Percentiles rank a stretch among this genome's conserved stretches.
Evolutionary conservation across 2,329 filamentous ascomycete genomes (phyloP).

Genomic region (Colletotrichum somersetense): DNA sequence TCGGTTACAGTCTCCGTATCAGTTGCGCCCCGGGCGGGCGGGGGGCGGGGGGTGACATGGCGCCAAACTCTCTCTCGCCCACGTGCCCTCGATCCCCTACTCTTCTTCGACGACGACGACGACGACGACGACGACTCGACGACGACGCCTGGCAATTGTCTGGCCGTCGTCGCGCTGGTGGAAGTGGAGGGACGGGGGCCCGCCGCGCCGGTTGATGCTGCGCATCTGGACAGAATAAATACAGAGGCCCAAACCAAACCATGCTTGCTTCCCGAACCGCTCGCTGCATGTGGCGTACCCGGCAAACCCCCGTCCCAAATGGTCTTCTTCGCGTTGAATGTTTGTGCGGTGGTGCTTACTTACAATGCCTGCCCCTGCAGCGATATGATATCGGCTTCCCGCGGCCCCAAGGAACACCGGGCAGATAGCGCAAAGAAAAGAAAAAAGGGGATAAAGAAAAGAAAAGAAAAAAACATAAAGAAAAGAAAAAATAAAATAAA

Average conservation of each 20-base stretch:
- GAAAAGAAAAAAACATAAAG: too few relatives aligned
- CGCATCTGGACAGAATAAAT: neutral
- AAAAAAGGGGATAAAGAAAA: too few relatives aligned
- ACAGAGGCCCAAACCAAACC: neutral
- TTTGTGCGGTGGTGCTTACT: neutral
- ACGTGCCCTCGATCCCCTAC: neutral
- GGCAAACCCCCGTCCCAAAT: neutral
- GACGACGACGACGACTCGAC: too few relatives aligned
- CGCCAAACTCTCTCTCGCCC: neutral
- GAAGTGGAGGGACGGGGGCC: neutral
- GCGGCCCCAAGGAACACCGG: neutral
- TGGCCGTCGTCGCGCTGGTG: neutral
- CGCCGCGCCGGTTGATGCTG: neutral
- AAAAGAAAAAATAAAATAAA: too few relatives aligned
- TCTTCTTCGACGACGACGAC: too few relatives aligned
- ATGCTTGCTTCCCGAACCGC: neutral
- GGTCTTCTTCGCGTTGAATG: neutral
- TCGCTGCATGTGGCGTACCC: neutral
- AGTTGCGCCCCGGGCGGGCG: neutral
- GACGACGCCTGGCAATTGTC: neutral
- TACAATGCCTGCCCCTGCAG: constrained; percentile 1
- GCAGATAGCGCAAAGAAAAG: neutral
- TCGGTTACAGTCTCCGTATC: neutral
- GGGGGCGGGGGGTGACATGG: neutral
- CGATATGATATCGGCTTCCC: neutral